Evolutionary conservation across 2,329 filamentous ascomycete genomes (phyloP).

Genomic region (Blastomyces gilchristii): DNA sequence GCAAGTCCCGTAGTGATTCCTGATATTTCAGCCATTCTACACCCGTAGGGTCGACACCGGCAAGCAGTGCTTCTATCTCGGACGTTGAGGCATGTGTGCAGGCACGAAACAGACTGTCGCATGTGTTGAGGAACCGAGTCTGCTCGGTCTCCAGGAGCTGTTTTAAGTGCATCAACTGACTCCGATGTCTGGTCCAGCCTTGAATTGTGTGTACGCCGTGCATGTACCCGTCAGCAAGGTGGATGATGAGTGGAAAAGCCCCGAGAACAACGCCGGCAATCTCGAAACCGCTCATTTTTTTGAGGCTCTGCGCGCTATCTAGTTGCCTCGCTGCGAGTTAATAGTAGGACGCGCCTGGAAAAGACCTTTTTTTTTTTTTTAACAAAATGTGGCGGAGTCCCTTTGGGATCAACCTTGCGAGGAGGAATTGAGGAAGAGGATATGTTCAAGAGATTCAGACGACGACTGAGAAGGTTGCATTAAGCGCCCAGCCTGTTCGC

Average conservation of each 20-base stretch:
- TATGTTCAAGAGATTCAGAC: not conserved
- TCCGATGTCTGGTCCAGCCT: conserved; percentile 1
- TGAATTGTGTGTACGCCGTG: conserved; percentile 8
- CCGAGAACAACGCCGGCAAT: conserved; percentile 16
- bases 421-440: not conserved
- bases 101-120: conserved; percentile 3
- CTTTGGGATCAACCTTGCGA: not conserved
- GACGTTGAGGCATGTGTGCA: conserved; percentile 1
- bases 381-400: not conserved
- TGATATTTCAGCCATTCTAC: not conserved
- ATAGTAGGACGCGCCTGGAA: not conserved
- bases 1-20: not conserved
- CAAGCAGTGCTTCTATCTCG: not conserved
- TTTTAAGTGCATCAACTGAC: conserved; percentile 5
- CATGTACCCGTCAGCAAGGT: conserved; percentile 13
- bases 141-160: conserved; percentile 1
- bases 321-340: not conserved
- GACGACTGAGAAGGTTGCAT: not conserved
- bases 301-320: not conserved
- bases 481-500: not conserved
- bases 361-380: not conserved
- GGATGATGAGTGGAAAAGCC: conserved; percentile 15
- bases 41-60: not conserved
- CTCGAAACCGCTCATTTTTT: conserved; percentile 16
- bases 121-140: conserved; percentile 7